Conservation (phyloP, 192 early-diverging fungal genomes). For the Spizellomyces sp. region DNA sequence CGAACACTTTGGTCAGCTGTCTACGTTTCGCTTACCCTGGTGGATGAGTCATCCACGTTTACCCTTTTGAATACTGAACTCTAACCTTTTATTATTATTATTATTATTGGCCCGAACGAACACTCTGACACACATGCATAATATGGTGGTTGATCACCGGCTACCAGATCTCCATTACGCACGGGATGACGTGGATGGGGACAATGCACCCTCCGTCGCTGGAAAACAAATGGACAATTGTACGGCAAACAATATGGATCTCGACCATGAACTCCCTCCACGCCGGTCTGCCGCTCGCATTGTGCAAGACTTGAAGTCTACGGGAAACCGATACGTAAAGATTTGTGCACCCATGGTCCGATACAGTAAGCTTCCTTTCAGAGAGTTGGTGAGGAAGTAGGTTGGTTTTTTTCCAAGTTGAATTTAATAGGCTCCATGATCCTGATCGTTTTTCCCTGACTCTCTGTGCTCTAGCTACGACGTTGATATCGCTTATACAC, state of each 20-base stretch:
- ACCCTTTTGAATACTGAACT: no score
- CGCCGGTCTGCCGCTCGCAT: constrained; percentile 5
- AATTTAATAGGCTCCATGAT: background rate
- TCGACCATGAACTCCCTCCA: constrained; percentile 9
- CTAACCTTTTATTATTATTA: no score
- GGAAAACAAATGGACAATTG: background rate
- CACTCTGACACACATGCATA: no score
- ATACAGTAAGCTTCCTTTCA: constrained; percentile 93
- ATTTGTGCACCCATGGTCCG: constrained; percentile 97
- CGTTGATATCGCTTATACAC: constrained; percentile 87
- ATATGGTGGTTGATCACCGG: no score
- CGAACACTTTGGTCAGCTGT: no score
- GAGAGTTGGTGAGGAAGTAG: constrained; percentile 80
- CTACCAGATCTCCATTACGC: background rate
- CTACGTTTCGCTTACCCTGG: no score
- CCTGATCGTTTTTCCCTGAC: background rate
- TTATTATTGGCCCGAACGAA: no score
- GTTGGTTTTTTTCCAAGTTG: constrained; percentile 6
- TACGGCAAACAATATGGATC: background rate
- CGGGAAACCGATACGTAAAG: constrained; percentile 52
- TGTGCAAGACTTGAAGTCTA: constrained; percentile 2
- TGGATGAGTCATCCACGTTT: no score
- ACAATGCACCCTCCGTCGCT: background rate
- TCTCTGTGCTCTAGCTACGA: constrained; percentile 63
- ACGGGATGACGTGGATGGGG: constrained; percentile 22